phyloP scores from a whole-genome alignment of 129 eudicot species.

The Flaveria robusta region DNA sequence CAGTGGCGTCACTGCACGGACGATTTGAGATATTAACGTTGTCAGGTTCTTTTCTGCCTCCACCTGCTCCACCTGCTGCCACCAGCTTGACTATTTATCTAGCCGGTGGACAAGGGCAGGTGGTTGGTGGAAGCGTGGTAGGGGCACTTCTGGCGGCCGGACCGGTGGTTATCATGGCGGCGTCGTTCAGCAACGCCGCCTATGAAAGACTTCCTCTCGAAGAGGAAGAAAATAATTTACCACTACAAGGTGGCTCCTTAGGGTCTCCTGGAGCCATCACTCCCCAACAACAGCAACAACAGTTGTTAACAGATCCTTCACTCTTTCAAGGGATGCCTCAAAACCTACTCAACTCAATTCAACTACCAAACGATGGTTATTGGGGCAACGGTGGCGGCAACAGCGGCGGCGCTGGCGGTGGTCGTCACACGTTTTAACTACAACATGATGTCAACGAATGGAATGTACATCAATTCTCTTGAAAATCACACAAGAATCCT shows the following conservation, averaged over 20 bases:
- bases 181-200: conserved; percentile 82
- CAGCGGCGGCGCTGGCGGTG: conserved; percentile 1
- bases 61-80: conserved; percentile 80
- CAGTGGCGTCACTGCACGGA: conserved; percentile 60
- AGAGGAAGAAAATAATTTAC: conserved; percentile 50
- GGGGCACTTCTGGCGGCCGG: conserved; percentile 72
- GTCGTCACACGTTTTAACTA: conserved; percentile 45
- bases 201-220: conserved; percentile 79
- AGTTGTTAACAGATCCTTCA: conserved; percentile 47
- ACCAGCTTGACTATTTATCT: conserved; percentile 62
- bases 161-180: conserved; percentile 76
- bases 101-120: conserved; percentile 88
- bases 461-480: too few relatives aligned
- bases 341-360: conserved; percentile 57
- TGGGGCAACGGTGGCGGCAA: conserved; percentile 42
- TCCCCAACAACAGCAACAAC: conserved; percentile 34
- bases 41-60: conserved; percentile 70
- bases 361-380: conserved; percentile 52
- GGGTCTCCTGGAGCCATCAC: too few relatives aligned
- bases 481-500: conserved; percentile 10
- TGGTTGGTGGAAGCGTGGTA: conserved; percentile 72
- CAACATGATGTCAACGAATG: neutral
- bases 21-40: conserved; percentile 72
- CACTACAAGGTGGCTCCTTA: conserved; percentile 45
- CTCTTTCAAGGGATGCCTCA: conserved; percentile 56